phyloP scores from a whole-genome alignment of 306 rosid species.

The Prunus davidiana region DNA sequence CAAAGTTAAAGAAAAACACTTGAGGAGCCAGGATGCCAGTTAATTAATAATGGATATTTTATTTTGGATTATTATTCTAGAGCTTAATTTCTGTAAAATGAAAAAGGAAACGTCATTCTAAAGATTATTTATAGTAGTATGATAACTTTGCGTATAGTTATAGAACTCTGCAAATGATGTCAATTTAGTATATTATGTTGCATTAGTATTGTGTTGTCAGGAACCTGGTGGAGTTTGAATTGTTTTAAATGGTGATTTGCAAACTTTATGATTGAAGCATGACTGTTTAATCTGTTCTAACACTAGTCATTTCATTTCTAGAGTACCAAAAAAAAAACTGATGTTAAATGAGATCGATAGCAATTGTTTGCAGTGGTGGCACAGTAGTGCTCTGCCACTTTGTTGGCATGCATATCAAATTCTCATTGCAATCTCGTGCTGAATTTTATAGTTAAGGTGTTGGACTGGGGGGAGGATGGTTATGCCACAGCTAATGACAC shows the following conservation, averaged over 20 bases:
- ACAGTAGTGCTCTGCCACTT: background rate
- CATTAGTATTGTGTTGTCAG: background rate
- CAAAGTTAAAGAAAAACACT: background rate
- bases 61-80: background rate
- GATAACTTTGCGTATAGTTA: background rate
- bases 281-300: background rate
- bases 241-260: background rate
- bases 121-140: background rate
- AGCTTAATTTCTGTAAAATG: background rate
- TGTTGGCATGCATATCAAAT: conserved; percentile 17
- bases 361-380: background rate
- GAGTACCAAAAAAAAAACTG: background rate
- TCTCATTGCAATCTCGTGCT: conserved; percentile 30
- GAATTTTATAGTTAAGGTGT: conserved; percentile 71
- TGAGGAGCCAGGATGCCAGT: background rate
- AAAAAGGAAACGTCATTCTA: background rate
- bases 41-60: background rate
- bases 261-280: background rate
- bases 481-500: conserved; percentile 67
- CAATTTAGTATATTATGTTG: too few relatives aligned
- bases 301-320: background rate
- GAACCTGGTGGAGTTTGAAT: background rate
- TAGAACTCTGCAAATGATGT: background rate
- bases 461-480: conserved; percentile 99
- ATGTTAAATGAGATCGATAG: background rate